Conservation (phyloP, 441 rosid species). For the Croton setiger region DNA sequence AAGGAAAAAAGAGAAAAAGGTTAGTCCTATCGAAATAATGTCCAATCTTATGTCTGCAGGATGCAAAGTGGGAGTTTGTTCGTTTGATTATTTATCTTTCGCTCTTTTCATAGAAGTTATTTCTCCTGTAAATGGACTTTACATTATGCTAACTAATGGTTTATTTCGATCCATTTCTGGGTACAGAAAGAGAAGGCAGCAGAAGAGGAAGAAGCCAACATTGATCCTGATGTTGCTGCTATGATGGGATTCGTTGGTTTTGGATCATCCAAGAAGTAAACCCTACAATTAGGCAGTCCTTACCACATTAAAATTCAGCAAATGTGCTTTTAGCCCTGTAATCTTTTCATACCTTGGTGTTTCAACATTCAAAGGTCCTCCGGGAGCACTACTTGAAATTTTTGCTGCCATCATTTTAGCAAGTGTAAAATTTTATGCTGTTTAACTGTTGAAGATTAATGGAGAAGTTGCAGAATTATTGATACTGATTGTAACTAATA, state of each 20-base stretch:
- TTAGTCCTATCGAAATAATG: slow-evolving; percentile 19
- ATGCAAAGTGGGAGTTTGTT: neutral
- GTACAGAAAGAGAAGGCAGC: slow-evolving; percentile 75
- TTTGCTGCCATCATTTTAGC: neutral
- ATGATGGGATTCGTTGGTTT: slow-evolving; percentile 98
- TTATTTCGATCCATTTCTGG: slow-evolving; percentile 9
- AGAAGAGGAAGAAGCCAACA: slow-evolving; percentile 81
- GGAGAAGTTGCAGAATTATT: neutral
- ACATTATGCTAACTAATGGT: neutral
- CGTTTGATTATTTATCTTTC: neutral
- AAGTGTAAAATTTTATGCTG: slow-evolving; percentile 7
- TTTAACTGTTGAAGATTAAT: neutral
- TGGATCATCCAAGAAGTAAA: slow-evolving; percentile 68
- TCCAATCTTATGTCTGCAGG: neutral
- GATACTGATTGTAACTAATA: neutral
- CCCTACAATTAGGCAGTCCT: neutral
- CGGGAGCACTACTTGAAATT: neutral
- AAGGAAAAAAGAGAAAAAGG: slow-evolving; percentile 97
- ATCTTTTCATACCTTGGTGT: neutral
- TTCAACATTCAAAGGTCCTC: neutral
- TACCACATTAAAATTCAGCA: neutral
- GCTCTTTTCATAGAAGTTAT: neutral
- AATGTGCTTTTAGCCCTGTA: slow-evolving; percentile 6
- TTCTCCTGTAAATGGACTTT: neutral
- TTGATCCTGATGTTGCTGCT: slow-evolving; percentile 89